Conservation (phyloP, 495 filamentous ascomycete species). For the Acidiella bohemica region DNA sequence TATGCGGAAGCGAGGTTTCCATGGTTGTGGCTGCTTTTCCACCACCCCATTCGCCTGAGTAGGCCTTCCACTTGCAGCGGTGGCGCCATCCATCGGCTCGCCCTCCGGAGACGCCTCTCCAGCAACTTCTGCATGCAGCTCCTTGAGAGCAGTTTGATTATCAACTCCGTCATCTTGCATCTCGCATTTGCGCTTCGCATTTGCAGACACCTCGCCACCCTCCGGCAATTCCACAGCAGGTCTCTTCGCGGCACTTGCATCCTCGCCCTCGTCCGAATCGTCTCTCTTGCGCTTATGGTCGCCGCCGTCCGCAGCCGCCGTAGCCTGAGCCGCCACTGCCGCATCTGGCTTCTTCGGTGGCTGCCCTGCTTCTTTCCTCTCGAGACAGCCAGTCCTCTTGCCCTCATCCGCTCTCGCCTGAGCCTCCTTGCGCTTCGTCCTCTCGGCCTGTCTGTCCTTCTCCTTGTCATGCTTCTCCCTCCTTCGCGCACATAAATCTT, state of each 20-base stretch:
- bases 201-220: not conserved
- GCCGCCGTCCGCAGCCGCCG: too few relatives aligned
- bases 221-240: not conserved
- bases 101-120: not conserved
- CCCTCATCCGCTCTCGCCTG: constrained; percentile 22
- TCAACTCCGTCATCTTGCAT: not conserved
- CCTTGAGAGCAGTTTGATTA: not conserved
- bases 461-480: constrained; percentile 26
- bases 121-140: not conserved
- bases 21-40: not conserved
- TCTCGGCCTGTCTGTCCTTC: constrained; percentile 31
- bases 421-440: constrained; percentile 28
- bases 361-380: constrained; percentile 9
- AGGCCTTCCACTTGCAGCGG: too few relatives aligned
- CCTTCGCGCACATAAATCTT: constrained; percentile 42
- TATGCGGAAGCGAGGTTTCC: constrained; percentile 48
- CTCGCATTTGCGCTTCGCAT: not conserved
- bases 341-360: not conserved
- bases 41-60: not conserved
- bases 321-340: too few relatives aligned
- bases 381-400: constrained; percentile 7
- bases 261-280: too few relatives aligned
- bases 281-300: too few relatives aligned
- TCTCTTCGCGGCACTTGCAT: not conserved
- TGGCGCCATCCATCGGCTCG: too few relatives aligned